A percentile compares a stretch with the other conserved stretches of the same genome.
Conservation (phyloP, 2,329 filamentous ascomycete species). For the Arthrobotrys conoides region DNA sequence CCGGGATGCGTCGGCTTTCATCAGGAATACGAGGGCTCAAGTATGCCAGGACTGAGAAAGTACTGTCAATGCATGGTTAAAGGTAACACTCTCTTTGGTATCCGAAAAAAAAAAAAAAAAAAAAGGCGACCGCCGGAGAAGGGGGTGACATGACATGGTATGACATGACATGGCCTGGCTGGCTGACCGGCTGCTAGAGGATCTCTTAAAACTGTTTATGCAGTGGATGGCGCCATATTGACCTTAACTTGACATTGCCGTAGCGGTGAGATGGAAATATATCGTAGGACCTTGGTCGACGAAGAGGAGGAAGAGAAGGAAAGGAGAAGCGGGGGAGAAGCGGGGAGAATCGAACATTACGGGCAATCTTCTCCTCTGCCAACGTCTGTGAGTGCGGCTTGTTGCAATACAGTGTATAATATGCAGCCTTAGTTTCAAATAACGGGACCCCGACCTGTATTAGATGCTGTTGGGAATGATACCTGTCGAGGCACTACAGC, state of each 20-base stretch:
- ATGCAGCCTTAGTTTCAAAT: slow-evolving; percentile 37
- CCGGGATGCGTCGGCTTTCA: background rate
- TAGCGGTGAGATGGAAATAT: slow-evolving; percentile 12
- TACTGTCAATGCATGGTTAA: background rate
- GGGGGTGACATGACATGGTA: slow-evolving; percentile 16
- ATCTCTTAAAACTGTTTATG: background rate
- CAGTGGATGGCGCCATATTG: slow-evolving; percentile 29
- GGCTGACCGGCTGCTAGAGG: background rate
- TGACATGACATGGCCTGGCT: background rate
- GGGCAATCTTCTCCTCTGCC: too few relatives aligned
- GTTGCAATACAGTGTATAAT: slow-evolving; percentile 17
- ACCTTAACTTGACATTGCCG: slow-evolving; percentile 20
- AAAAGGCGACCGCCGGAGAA: background rate
- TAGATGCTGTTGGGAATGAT: background rate
- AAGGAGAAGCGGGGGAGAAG: background rate
- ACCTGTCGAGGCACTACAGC: too few relatives aligned
- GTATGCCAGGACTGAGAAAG: background rate
- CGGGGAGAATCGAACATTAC: slow-evolving; percentile 1
- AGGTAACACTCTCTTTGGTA: background rate
- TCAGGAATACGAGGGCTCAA: background rate
- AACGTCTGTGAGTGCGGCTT: slow-evolving; percentile 12
- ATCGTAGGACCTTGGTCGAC: slow-evolving; percentile 16
- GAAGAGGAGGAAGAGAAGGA: background rate
- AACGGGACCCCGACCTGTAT: background rate
- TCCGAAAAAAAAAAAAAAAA: background rate